Conservation (phyloP, 495 filamentous ascomycete species). For the Neurospora africana region DNA sequence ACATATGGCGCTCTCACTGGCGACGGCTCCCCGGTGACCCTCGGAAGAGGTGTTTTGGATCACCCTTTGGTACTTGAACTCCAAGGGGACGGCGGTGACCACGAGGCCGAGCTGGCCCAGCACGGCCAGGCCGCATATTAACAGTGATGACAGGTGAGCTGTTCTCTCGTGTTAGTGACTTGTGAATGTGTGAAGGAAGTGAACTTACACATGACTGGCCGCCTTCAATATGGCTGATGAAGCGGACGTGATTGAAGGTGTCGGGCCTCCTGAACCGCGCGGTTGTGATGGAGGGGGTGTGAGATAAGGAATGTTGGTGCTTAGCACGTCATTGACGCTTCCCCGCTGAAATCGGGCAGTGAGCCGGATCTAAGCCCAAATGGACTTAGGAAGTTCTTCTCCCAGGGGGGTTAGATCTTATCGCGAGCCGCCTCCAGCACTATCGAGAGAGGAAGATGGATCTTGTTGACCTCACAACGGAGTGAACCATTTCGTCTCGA, state of each 20-base stretch:
- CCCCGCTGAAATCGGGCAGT: background rate
- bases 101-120: constrained; percentile 1
- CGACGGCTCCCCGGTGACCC: constrained; percentile 57
- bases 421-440: background rate
- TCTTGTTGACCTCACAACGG: too few relatives aligned
- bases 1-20: constrained; percentile 66
- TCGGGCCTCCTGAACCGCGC: background rate
- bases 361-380: background rate
- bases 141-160: constrained; percentile 3
- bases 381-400: background rate
- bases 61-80: background rate
- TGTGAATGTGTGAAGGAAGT: background rate
- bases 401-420: background rate
- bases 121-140: constrained; percentile 5
- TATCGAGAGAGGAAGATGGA: background rate
- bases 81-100: constrained; percentile 2
- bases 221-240: background rate
- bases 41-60: background rate
- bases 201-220: background rate
- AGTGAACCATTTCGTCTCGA: background rate
- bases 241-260: background rate
- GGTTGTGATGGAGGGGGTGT: background rate
- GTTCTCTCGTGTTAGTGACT: background rate
- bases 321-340: background rate
- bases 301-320: background rate